Base-by-base conservation (phyloP, 2,329 filamentous ascomycete species). In the Ophiostoma sp. region DNA sequence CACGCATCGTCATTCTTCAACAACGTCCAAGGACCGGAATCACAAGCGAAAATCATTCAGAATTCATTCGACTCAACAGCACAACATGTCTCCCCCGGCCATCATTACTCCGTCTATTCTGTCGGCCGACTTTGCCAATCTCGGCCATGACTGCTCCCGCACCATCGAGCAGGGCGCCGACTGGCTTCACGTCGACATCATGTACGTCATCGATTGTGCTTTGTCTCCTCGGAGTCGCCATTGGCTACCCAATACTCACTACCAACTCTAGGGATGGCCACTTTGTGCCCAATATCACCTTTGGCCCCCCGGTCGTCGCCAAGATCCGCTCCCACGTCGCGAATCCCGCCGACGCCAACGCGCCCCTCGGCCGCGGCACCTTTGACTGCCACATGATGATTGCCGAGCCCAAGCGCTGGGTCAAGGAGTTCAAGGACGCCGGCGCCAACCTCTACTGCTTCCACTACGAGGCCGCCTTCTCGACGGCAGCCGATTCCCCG, bases 331-430 rank as follows among this genome's bases (percentile, higher is more conserved):
- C 86, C 63, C 91, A 97, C 75, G 93, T 99, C 74, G 89, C 92
- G 69, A 84, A 85, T 73, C 93, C 72, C 18, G 63, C 70, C 60
- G 67, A 64, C 27, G 83, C 83, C 55, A 44, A 66, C 65, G 81
- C 84, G 66, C 84, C 84, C 45, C 83, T 89, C 73, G 93, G 91
- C 67, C 90, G 89, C 74, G 95, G 95, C 71, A 98, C 94, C 14
- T 99, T 99, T 78, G 95, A 99, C 80, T 99, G 95, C 84, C 95
- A 99, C 81, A 98, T 99, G 95, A 99, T 99, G 95, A 96, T 99
- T 77, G 88, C 92, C 75, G 94, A 99, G 93, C 95, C 95, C 73
- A 96, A 98, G 84, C 93, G 93, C 84, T 99, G 95, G 95, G 93
- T 97, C 75, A 91, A 91, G 76, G 92, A 96, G 71, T 98, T 99